A percentile compares a stretch with the other conserved stretches of the same genome.
Conservation (phyloP, 108 stramenopile species). For the Nannochloropsis salina region DNA sequence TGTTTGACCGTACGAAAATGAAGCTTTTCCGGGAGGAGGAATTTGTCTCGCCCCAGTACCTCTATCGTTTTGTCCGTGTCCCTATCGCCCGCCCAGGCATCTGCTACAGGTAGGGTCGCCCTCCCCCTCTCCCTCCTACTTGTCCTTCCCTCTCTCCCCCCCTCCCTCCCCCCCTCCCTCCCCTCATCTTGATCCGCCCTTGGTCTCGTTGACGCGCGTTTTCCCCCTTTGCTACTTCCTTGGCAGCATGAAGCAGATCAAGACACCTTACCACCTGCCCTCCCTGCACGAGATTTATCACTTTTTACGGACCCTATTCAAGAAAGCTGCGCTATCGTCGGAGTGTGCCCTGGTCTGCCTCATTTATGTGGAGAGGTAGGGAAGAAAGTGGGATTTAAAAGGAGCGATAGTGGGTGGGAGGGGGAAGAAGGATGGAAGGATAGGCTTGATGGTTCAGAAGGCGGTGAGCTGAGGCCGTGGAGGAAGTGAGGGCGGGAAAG, state of each 20-base stretch:
- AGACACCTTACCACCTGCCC: conserved; percentile 24
- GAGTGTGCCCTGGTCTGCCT: conserved; percentile 96
- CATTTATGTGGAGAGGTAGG: conserved; percentile 86
- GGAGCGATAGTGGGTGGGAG: not conserved
- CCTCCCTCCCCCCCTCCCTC: not conserved
- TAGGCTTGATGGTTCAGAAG: no score
- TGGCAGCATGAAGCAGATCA: conserved; percentile 31
- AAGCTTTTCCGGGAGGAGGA: conserved; percentile 42
- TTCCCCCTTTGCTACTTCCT: not conserved
- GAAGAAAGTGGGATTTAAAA: conserved; percentile 54
- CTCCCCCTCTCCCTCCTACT: not conserved
- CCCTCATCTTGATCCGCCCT: not conserved
- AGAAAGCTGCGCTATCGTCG: conserved; percentile 77
- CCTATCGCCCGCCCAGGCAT: conserved; percentile 17
- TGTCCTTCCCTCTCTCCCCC: conserved; percentile 20
- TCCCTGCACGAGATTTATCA: conserved; percentile 44
- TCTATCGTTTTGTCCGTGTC: conserved; percentile 21
- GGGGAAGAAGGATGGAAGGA: no score
- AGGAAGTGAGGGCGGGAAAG: no score
- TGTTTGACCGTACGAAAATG: conserved; percentile 37
- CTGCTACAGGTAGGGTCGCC: conserved; percentile 29
- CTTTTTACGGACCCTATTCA: conserved; percentile 64
- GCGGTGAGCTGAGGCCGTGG: no score
- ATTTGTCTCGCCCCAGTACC: conserved; percentile 42
- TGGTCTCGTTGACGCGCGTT: not conserved